phyloP scores from a whole-genome alignment of 2,329 filamentous ascomycete genomes.

The Trichoderma pleuroti region DNA sequence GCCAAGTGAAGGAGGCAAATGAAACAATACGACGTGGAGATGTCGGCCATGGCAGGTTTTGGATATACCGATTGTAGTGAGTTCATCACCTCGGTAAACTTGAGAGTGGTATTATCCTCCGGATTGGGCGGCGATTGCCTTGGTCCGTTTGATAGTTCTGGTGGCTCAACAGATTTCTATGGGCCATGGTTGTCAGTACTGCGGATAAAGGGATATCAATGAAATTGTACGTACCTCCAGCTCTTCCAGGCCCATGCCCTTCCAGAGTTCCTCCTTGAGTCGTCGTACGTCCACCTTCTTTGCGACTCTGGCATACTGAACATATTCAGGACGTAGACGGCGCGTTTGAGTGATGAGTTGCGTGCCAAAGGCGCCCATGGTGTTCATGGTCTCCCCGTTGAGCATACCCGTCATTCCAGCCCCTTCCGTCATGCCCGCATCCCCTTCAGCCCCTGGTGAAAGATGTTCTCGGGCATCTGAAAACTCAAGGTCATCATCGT shows the following conservation, averaged over 20 bases:
- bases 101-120: slow-evolving; percentile 55
- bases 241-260: slow-evolving; percentile 57
- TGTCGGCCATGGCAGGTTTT: slow-evolving; percentile 82
- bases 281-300: slow-evolving; percentile 69
- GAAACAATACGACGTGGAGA: slow-evolving; percentile 90
- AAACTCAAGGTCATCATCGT: slow-evolving; percentile 70
- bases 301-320: slow-evolving; percentile 66
- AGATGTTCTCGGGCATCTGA: slow-evolving; percentile 78
- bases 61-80: slow-evolving; percentile 82
- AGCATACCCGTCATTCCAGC: slow-evolving; percentile 51
- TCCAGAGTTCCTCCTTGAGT: slow-evolving; percentile 69
- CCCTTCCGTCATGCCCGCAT: slow-evolving; percentile 43
- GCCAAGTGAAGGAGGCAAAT: slow-evolving; percentile 88
- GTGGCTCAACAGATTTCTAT: neutral
- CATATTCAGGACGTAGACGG: slow-evolving; percentile 62
- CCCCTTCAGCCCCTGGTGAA: slow-evolving; percentile 59
- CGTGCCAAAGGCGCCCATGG: slow-evolving; percentile 56
- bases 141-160: slow-evolving; percentile 28
- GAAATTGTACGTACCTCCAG: slow-evolving; percentile 43
- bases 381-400: slow-evolving; percentile 46
- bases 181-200: neutral
- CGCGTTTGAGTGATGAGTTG: slow-evolving; percentile 64
- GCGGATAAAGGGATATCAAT: neutral
- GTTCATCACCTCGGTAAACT: slow-evolving; percentile 91
- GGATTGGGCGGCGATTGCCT: slow-evolving; percentile 29